Evolutionary conservation across 1,139 yeast genomes (phyloP).

Genomic region (Starmera stellimalicola): DNA sequence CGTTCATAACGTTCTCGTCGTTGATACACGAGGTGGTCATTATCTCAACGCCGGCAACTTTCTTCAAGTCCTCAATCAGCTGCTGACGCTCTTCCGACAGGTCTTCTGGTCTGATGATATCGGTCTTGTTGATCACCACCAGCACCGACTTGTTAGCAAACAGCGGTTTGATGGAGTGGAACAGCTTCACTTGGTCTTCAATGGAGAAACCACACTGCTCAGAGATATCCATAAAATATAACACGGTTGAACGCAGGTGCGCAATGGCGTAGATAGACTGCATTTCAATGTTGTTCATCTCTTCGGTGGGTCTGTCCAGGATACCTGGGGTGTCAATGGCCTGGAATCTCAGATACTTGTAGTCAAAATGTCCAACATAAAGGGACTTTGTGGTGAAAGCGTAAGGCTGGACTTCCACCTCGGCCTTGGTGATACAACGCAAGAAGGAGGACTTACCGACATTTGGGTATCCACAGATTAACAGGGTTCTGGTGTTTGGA

Average conservation of each 20-base stretch:
- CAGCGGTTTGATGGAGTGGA: constrained; percentile 93
- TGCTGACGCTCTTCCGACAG: constrained; percentile 69
- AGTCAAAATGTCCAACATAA: constrained; percentile 96
- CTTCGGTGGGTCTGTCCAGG: constrained; percentile 96
- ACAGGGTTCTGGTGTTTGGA: constrained; percentile 94
- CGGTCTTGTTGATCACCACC: constrained; percentile 93
- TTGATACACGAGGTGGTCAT: constrained; percentile 90
- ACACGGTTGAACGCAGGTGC: constrained; percentile 89
- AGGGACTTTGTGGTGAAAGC: constrained; percentile 96
- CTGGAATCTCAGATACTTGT: constrained; percentile 93
- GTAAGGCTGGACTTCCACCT: constrained; percentile 97
- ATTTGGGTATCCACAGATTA: constrained; percentile 97
- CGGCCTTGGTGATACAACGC: constrained; percentile 91
- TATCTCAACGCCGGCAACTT: constrained; percentile 77
- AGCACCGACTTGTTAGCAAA: constrained; percentile 94
- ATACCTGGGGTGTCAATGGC: constrained; percentile 99
- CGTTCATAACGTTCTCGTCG: constrained; percentile 92
- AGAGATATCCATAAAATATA: constrained; percentile 95
- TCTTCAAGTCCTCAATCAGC: constrained; percentile 51
- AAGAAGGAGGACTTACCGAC: constrained; percentile 97
- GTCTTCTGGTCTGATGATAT: constrained; percentile 79
- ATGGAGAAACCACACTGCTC: constrained; percentile 98
- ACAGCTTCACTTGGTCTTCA: constrained; percentile 94
- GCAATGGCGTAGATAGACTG: constrained; percentile 98
- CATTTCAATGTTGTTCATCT: constrained; percentile 99